Evolutionary conservation across 2,329 filamentous ascomycete species (phyloP).

Genomic region (Botrytis cinerea): DNA sequence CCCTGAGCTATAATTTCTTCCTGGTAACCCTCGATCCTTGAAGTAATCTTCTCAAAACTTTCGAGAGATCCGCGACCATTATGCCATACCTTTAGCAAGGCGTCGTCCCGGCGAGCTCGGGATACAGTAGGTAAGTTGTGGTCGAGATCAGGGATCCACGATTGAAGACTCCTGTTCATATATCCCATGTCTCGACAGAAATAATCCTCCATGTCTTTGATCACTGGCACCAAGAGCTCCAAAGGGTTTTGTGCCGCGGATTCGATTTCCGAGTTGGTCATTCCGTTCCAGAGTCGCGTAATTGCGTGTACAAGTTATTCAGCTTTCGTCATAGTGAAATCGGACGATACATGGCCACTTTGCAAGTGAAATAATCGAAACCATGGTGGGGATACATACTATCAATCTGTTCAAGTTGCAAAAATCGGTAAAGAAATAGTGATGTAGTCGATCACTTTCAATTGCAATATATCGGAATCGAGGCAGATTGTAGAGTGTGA

Average conservation of each 20-base stretch:
- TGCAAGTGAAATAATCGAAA: too few relatives aligned
- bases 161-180: not conserved
- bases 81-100: not conserved
- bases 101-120: not conserved
- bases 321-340: not conserved
- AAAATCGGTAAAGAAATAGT: too few relatives aligned
- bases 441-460: too few relatives aligned
- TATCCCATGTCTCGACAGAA: not conserved
- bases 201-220: not conserved
- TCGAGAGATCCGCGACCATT: not conserved
- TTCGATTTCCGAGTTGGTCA: not conserved
- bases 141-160: not conserved
- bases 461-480: too few relatives aligned
- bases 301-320: not conserved
- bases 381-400: too few relatives aligned
- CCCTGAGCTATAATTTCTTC: constrained; percentile 28
- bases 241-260: not conserved
- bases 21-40: constrained; percentile 29
- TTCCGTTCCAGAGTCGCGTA: not conserved
- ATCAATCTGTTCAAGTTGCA: too few relatives aligned
- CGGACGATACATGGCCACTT: too few relatives aligned
- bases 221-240: not conserved
- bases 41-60: not conserved
- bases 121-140: not conserved
- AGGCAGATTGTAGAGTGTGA: too few relatives aligned